Evolutionary conservation across 768 basidiomycete species (phyloP).

Genomic region (Pisolithus marmoratus): DNA sequence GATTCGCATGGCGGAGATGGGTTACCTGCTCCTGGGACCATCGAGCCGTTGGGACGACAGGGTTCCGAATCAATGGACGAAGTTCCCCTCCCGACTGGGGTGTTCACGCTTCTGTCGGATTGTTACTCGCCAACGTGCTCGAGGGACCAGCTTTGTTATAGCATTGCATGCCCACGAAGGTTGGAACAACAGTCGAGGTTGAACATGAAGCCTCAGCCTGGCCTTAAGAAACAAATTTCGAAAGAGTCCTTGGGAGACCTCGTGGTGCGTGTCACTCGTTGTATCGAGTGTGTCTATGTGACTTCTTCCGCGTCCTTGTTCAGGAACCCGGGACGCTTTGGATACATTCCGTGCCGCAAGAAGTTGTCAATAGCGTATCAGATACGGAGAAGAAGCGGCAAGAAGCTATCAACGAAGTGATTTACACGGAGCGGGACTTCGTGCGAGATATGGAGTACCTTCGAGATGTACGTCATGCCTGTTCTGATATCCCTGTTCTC

Average conservation of each 20-base stretch:
- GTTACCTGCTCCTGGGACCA: slow-evolving; percentile 20
- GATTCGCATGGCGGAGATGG: slow-evolving; percentile 32
- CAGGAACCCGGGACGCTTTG: slow-evolving; percentile 82
- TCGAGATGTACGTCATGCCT: slow-evolving; percentile 63
- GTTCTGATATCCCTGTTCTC: not conserved
- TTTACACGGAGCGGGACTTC: slow-evolving; percentile 92
- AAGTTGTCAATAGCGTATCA: slow-evolving; percentile 87
- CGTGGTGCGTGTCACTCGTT: slow-evolving; percentile 41
- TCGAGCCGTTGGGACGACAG: slow-evolving; percentile 25
- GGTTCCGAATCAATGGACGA: slow-evolving; percentile 51
- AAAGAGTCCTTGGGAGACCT: slow-evolving; percentile 77
- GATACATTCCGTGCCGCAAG: slow-evolving; percentile 94
- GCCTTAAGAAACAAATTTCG: slow-evolving; percentile 78
- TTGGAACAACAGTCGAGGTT: slow-evolving; percentile 90
- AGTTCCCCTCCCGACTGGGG: slow-evolving; percentile 77
- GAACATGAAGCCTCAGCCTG: slow-evolving; percentile 92
- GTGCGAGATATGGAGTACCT: slow-evolving; percentile 98
- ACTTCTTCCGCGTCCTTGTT: slow-evolving; percentile 19
- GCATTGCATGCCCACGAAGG: slow-evolving; percentile 90
- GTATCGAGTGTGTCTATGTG: not conserved
- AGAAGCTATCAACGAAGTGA: slow-evolving; percentile 97
- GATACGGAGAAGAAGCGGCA: slow-evolving; percentile 94
- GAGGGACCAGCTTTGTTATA: slow-evolving; percentile 91
- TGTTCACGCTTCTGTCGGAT: slow-evolving; percentile 93
- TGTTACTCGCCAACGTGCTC: slow-evolving; percentile 99